These are phyloP conservation scores for Flaveria trinervia DNA, from an alignment of 129 eudicot species.

Conservation along the genomic window DNA sequence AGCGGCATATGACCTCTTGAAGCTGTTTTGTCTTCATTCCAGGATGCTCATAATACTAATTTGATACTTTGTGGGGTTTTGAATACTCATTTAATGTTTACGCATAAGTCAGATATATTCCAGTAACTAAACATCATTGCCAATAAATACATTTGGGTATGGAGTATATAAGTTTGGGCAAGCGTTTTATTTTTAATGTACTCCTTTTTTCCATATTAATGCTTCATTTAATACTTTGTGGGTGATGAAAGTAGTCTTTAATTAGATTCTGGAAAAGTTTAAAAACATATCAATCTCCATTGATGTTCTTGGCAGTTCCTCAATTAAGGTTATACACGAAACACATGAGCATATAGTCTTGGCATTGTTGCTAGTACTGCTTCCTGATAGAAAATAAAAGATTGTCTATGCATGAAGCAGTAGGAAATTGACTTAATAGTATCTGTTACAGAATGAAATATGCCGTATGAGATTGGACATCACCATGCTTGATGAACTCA, in stretches of 20 bases:
- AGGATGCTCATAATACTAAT: conserved; percentile 18
- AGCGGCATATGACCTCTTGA: not conserved
- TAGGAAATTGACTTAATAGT: conserved; percentile 16
- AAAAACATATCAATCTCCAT: not conserved
- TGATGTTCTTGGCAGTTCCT: not conserved
- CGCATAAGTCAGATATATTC: conserved; percentile 9
- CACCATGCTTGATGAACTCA: conserved; percentile 79
- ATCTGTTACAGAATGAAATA: conserved; percentile 73
- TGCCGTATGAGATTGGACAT: conserved; percentile 77
- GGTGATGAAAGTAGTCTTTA: not conserved
- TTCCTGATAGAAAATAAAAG: conserved; percentile 11
- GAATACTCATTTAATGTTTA: not conserved
- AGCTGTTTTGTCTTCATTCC: not conserved
- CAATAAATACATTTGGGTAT: conserved; percentile 6
- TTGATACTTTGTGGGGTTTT: not conserved
- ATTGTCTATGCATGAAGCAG: not conserved
- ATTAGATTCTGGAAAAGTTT: conserved; percentile 6
- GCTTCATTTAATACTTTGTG: conserved; percentile 7
- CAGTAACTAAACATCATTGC: not conserved
- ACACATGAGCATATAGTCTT: not conserved
- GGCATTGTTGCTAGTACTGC: conserved; percentile 6
- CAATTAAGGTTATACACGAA: not conserved
- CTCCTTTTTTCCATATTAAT: not conserved
- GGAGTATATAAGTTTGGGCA: conserved; percentile 9
- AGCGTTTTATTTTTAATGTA: not conserved